phyloP scores from a whole-genome alignment of 371 early-diverging fungal species.

The Capillidium rhysosporum region DNA sequence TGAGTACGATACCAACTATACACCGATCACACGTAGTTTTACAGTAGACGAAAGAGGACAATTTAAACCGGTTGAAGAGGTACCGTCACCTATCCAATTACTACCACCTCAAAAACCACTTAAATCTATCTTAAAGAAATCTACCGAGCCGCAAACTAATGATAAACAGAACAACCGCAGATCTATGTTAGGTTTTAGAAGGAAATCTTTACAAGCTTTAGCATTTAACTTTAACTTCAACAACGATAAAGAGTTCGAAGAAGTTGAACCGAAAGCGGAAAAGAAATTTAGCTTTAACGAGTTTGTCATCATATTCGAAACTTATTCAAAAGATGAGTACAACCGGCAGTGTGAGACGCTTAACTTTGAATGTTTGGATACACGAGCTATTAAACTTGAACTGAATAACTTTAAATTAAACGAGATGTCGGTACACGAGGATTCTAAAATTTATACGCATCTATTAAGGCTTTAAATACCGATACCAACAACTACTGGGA shows the following conservation, averaged over 20 bases:
- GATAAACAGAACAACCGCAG: too few species aligned
- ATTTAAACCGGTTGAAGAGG: too few species aligned
- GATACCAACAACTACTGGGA: too few species aligned
- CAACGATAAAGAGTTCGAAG: not conserved
- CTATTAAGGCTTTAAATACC: not conserved
- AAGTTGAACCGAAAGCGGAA: not conserved
- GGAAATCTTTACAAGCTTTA: too few species aligned
- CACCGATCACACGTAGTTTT: too few species aligned
- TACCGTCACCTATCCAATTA: too few species aligned
- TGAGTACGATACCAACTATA: too few species aligned
- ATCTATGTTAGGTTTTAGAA: too few species aligned
- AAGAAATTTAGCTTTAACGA: constrained; percentile 1
- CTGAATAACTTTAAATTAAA: not conserved
- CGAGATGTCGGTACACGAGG: not conserved
- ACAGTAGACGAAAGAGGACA: too few species aligned
- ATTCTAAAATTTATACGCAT: not conserved
- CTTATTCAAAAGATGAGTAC: not conserved
- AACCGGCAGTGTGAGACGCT: not conserved
- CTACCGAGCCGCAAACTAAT: too few species aligned
- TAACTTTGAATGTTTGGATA: not conserved
- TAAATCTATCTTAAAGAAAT: too few species aligned
- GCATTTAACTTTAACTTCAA: not conserved
- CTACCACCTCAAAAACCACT: too few species aligned
- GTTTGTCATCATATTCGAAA: constrained; percentile 2
- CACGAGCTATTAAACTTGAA: not conserved